Evolutionary conservation across 176 grass and related monocot species (phyloP), one percentile per base, ranked within the genome.

Genomic region (Canna indica): DNA sequence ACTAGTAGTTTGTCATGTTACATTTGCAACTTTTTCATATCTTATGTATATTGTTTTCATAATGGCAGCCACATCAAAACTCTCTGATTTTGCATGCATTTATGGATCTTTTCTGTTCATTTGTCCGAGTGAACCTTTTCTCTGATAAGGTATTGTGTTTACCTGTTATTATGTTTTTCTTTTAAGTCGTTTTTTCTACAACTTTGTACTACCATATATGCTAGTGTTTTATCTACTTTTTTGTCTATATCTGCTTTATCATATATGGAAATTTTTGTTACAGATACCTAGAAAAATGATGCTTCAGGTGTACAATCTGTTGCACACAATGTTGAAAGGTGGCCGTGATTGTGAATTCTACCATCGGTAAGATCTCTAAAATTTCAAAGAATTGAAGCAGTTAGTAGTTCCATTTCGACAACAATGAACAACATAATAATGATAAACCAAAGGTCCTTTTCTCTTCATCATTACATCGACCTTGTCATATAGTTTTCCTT

Each of bases 201-300:
- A 69, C 17, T 69, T 47, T 70, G 27, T n/a, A 48, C 36, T 3
- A 31, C 24, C 9, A 31, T 48, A 12, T 36, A 66, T 66, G 34
- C 10, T 66, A 38, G 29, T 66, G 33, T 66, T 66, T 66, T 20
- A 36, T 17, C 20, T 38, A 66, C 29, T 66, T 66, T n/a, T 10
- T 38, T 79, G 33, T 64, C 50, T 57, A 53, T 56, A 78, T 47
- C 9, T 60, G 3, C 22, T 85, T 42, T 73, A 34, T 47, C 30
- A 54, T 50, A 20, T 76, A 38, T 58, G 29, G 8, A 72, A 68
- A 58, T 80, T 48, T 63, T 79, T 87, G 13, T 42, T 74, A 27
- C 77, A 97, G 93, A 85, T 97, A 79, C 93, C 93, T 79, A 92
- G 93, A 85, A 97, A 97, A 85, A 97, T 97, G 93, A 90, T 97